A percentile compares a stretch with the other conserved stretches of the same genome.
Evolutionary conservation across 805 yeast species (phyloP).

Genomic region (Zygosaccharomyces rouxii): DNA sequence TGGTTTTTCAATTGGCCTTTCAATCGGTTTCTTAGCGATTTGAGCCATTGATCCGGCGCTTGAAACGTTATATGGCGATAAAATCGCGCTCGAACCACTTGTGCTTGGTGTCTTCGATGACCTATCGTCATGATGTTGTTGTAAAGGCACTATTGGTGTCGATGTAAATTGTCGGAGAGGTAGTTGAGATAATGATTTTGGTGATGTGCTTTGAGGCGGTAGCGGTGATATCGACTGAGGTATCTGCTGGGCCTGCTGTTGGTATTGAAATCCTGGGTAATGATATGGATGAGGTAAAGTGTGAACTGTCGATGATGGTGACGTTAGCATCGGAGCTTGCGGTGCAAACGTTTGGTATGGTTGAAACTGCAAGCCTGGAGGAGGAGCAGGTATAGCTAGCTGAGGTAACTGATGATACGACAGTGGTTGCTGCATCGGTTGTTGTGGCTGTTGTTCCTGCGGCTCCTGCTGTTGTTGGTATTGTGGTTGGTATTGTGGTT

Average conservation of each 20-base stretch:
- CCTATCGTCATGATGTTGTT: neutral
- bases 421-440: conserved; percentile 12
- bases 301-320: neutral
- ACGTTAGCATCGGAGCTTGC: neutral
- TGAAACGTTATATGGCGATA: neutral
- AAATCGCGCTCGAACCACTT: neutral
- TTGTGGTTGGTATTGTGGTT: neutral
- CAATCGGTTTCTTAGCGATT: neutral
- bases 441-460: conserved; percentile 3
- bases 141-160: conserved; percentile 7
- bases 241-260: conserved; percentile 6
- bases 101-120: neutral
- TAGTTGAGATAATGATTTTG: conserved; percentile 7
- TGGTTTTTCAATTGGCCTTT: conserved; percentile 5
- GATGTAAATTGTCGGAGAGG: conserved; percentile 14
- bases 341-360: neutral
- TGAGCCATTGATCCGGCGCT: neutral
- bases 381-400: neutral
- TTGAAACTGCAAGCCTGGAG: neutral
- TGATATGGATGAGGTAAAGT: conserved; percentile 10
- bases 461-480: conserved; percentile 9
- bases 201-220: conserved; percentile 10
- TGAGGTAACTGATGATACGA: conserved; percentile 5
- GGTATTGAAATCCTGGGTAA: conserved; percentile 14
- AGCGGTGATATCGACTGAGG: conserved; percentile 1